Evolutionary conservation across 768 basidiomycete species (phyloP), one percentile per base, ranked within the genome.

Genomic region (Lactifluus hygrophoroides): DNA sequence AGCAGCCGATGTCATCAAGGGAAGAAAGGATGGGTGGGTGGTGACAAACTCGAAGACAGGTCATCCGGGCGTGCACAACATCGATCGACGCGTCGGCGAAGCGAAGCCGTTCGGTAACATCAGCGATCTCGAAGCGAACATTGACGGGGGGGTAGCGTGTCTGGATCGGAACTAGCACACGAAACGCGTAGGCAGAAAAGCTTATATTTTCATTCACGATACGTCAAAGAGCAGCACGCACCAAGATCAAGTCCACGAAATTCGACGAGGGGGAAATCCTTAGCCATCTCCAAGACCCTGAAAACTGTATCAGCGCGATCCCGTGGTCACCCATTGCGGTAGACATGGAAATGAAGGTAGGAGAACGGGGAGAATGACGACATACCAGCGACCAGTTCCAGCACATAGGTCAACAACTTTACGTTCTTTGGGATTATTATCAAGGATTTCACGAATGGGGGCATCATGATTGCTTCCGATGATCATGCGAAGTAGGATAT

Each of bases 211-310:
- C 32, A 21, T 16, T 14, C 30, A 50, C 3, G 35, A 13, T 32
- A n/a, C 35, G 56, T 37, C 28, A 57, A 61, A 51, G 23, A 54
- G 46, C n/a, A 54, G 9, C 51, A 68, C 78, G 65, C 69, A 90
- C 89, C 89, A 64, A 89, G 85, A 71, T 92, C 90, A 51, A 88
- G 69, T 42, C 85, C 90, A 64, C 78, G 75, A 68, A 90, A 88
- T 64, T 72, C 71, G 60, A 81, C 85, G 65, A 79, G 74, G 17
- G 82, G 83, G 68, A 85, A 91, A 49, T 75, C 74, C 46, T 67
- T 69, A 54, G 85, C 86, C 83, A 91, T 85, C 63, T 89, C 85
- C 70, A 85, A 76, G 4, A 83, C 74, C 89, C 89, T 91, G 67
- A 61, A 35, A 37, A 11, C 32, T 32, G 5, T 37, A 45, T 43